phyloP scores from a whole-genome alignment of 345 rosid species.

The Iberis pinnata region DNA sequence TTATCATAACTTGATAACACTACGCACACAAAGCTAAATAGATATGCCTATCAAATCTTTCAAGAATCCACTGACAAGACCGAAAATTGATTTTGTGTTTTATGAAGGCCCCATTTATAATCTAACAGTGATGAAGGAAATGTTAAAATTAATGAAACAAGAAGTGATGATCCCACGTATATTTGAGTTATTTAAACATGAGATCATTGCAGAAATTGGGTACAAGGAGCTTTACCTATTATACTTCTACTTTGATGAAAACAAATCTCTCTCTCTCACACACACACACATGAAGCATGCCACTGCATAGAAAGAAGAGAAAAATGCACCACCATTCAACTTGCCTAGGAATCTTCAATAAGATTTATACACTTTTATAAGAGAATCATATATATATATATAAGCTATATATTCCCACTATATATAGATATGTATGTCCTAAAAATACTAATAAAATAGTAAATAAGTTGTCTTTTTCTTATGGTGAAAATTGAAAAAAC shows the following conservation, averaged over 20 bases:
- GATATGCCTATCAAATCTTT: slow-evolving; percentile 17
- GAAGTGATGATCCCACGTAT: slow-evolving; percentile 19
- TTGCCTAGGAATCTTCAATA: slow-evolving; percentile 33
- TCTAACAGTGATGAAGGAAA: slow-evolving; percentile 18
- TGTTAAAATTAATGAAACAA: slow-evolving; percentile 1
- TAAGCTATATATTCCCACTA: slow-evolving; percentile 26
- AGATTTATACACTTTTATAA: slow-evolving; percentile 24
- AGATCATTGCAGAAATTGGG: slow-evolving; percentile 34
- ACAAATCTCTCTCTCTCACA: slow-evolving; percentile 18
- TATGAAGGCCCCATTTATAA: slow-evolving; percentile 6
- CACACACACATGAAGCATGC: slow-evolving; percentile 30
- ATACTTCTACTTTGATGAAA: slow-evolving; percentile 30
- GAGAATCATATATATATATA: slow-evolving; percentile 32
- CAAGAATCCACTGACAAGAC: slow-evolving; percentile 18
- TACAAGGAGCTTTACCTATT: slow-evolving; percentile 30
- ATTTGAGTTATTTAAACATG: slow-evolving; percentile 18
- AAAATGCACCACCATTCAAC: slow-evolving; percentile 32
- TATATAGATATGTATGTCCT: slow-evolving; percentile 23
- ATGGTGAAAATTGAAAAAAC: slow-evolving; percentile 6
- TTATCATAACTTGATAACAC: slow-evolving; percentile 15
- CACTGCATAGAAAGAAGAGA: slow-evolving; percentile 36
- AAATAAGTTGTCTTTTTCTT: not conserved
- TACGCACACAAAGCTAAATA: slow-evolving; percentile 15
- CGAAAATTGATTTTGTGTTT: not conserved
- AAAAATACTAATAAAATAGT: slow-evolving; percentile 16